phyloP scores from a whole-genome alignment of 768 basidiomycete species.

The Pisolithus microcarpus region DNA sequence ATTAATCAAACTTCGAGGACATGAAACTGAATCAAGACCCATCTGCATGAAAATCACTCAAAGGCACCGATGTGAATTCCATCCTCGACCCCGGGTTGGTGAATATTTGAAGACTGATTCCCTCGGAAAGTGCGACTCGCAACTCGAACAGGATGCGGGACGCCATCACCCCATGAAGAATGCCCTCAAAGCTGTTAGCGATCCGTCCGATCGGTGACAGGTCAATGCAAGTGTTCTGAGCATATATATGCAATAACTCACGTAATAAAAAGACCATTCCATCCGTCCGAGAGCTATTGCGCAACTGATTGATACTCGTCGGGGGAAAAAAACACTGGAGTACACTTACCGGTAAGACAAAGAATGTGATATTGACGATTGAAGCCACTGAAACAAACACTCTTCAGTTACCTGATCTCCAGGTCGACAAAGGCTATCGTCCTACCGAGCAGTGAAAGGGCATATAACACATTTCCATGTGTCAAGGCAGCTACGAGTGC shows the following conservation, averaged over 20 bases:
- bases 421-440: not conserved
- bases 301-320: not conserved
- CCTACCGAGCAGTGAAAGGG: conserved; percentile 5
- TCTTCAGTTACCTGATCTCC: not conserved
- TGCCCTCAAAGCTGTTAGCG: conserved; percentile 5
- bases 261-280: conserved; percentile 6
- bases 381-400: not conserved
- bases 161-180: conserved; percentile 9
- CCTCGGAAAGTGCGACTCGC: not conserved
- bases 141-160: conserved; percentile 10
- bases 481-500: not conserved
- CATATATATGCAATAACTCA: conserved; percentile 4
- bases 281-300: conserved; percentile 2
- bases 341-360: conserved; percentile 6
- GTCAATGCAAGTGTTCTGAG: not conserved
- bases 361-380: conserved; percentile 4
- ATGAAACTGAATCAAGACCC: not conserved
- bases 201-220: not conserved
- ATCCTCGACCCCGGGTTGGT: not conserved
- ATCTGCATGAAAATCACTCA: not conserved
- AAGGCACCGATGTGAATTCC: conserved; percentile 2
- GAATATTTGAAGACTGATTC: not conserved
- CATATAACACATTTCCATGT: conserved; percentile 8
- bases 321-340: not conserved
- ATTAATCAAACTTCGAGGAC: no score